phyloP scores from a whole-genome alignment of 768 basidiomycete species.

The Sutorius australiensis region DNA sequence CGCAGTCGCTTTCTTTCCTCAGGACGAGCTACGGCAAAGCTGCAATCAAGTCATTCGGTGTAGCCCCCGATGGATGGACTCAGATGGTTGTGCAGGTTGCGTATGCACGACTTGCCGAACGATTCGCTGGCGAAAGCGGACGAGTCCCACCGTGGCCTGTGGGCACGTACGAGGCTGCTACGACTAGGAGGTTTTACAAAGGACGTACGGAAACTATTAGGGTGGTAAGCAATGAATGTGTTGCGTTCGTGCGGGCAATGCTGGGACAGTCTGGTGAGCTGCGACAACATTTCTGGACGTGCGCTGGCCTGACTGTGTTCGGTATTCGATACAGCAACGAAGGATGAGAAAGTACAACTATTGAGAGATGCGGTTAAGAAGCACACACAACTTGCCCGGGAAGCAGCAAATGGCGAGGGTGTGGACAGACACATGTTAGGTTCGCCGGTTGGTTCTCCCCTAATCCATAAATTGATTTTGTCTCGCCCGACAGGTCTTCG shows the following conservation, averaged over 20 bases:
- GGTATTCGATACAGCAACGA: constrained; percentile 15
- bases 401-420: constrained; percentile 65
- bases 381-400: constrained; percentile 64
- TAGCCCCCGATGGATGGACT: constrained; percentile 94
- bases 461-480: not conserved
- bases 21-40: constrained; percentile 80
- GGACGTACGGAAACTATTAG: constrained; percentile 95
- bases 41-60: constrained; percentile 78
- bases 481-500: constrained; percentile 53
- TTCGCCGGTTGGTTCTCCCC: constrained; percentile 28
- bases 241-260: constrained; percentile 77
- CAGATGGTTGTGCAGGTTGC: constrained; percentile 92
- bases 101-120: constrained; percentile 64
- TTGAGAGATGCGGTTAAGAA: constrained; percentile 60
- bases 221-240: constrained; percentile 71
- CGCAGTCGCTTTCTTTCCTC: constrained; percentile 60
- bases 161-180: constrained; percentile 92
- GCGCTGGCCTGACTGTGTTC: not conserved
- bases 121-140: constrained; percentile 14
- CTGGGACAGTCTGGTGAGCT: constrained; percentile 42
- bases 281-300: not conserved
- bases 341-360: constrained; percentile 45
- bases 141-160: constrained; percentile 47
- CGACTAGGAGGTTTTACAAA: constrained; percentile 83
- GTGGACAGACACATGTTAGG: constrained; percentile 89